These are phyloP conservation scores for Phytophthora lateralis DNA, from an alignment of 352 stramenopile genomes.

Conservation along the genomic window DNA sequence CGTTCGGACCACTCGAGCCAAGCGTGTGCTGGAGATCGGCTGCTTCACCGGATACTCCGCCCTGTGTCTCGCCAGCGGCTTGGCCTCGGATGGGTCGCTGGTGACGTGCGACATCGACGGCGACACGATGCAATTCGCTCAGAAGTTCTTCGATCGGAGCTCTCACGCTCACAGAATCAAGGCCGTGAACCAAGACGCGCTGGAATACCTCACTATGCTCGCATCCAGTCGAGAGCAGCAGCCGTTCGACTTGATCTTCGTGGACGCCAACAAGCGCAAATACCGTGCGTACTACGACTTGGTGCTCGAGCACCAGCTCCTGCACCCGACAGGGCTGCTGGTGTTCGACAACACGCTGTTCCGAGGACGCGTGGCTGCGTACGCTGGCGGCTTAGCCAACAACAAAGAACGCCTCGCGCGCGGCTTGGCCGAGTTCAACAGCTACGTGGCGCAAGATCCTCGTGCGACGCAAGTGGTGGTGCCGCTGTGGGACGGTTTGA, in stretches of 20 bases:
- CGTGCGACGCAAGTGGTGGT: slow-evolving; percentile 86
- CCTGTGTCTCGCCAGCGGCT: slow-evolving; percentile 76
- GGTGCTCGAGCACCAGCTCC: slow-evolving; percentile 65
- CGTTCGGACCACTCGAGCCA: slow-evolving; percentile 71
- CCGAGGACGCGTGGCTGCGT: slow-evolving; percentile 88
- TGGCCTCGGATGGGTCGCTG: slow-evolving; percentile 36
- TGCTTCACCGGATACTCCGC: slow-evolving; percentile 96
- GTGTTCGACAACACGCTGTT: slow-evolving; percentile 95
- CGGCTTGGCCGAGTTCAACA: slow-evolving; percentile 90
- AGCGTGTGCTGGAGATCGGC: slow-evolving; percentile 90
- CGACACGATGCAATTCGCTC: slow-evolving; percentile 52
- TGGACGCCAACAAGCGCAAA: slow-evolving; percentile 94
- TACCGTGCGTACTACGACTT: slow-evolving; percentile 89
- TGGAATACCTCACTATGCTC: slow-evolving; percentile 44
- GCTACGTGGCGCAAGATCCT: slow-evolving; percentile 72
- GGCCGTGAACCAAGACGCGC: slow-evolving; percentile 44
- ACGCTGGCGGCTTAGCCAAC: slow-evolving; percentile 38
- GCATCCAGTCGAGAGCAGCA: slow-evolving; percentile 14
- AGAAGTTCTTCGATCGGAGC: slow-evolving; percentile 55
- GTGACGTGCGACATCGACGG: slow-evolving; percentile 69
- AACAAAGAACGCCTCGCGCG: slow-evolving; percentile 64
- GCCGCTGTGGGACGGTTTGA: slow-evolving; percentile 92
- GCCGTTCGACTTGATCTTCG: slow-evolving; percentile 93
- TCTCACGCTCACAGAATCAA: slow-evolving; percentile 41
- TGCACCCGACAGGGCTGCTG: slow-evolving; percentile 80